phyloP scores from a whole-genome alignment of 164 flowering plant species.

The Annona squamosa region DNA sequence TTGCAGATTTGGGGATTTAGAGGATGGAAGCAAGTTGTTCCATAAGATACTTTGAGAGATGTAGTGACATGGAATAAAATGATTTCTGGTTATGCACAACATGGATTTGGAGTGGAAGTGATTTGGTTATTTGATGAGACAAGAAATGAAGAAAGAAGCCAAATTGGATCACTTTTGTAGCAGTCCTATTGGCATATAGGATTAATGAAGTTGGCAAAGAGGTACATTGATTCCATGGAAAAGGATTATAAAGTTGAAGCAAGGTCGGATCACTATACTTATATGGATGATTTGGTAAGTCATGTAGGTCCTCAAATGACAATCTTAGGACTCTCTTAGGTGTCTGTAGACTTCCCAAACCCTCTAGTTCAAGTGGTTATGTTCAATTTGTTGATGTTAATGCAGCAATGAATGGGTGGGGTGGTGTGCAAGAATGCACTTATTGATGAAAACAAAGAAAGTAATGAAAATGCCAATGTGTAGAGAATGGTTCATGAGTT shows the following conservation, averaged over 20 bases:
- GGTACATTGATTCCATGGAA: slow-evolving; percentile 22
- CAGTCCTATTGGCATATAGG: slow-evolving; percentile 28
- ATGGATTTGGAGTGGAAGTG: slow-evolving; percentile 23
- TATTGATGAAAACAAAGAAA: slow-evolving; percentile 43
- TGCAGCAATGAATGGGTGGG: slow-evolving; percentile 52
- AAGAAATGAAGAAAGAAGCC: slow-evolving; percentile 12
- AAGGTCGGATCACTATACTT: slow-evolving; percentile 25
- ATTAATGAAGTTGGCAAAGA: slow-evolving; percentile 18
- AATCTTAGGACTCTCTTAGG: slow-evolving; percentile 30
- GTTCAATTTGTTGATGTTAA: slow-evolving; percentile 70
- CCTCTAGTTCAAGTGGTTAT: slow-evolving; percentile 31
- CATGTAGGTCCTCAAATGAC: slow-evolving; percentile 28
- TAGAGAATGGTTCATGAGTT: slow-evolving; percentile 55
- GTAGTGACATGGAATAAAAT: slow-evolving; percentile 21
- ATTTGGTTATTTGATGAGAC: slow-evolving; percentile 22
- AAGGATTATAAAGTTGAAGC: slow-evolving; percentile 17
- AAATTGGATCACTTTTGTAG: slow-evolving; percentile 29
- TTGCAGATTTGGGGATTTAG: slow-evolving; percentile 20
- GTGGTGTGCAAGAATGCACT: slow-evolving; percentile 44
- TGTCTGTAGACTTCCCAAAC: slow-evolving; percentile 27
- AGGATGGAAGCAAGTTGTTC: slow-evolving; percentile 14
- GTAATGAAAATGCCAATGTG: slow-evolving; percentile 62
- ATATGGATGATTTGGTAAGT: slow-evolving; percentile 32
- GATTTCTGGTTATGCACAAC: slow-evolving; percentile 25
- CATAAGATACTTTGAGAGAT: slow-evolving; percentile 12